Conservation (phyloP, 257 asterid genomes). For the Nicotiana tabacum region DNA sequence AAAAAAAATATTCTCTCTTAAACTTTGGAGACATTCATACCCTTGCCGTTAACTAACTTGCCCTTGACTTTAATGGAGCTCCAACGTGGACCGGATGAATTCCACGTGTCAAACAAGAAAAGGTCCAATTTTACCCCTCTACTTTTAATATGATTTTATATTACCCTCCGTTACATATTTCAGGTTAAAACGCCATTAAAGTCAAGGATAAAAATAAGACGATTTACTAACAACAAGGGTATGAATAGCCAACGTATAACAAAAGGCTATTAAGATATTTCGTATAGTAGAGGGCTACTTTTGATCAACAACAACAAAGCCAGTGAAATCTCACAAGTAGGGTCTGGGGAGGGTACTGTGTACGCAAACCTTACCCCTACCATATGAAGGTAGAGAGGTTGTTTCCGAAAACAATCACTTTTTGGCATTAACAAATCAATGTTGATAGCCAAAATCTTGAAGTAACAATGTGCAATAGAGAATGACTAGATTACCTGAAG, state of each 20-base stretch:
- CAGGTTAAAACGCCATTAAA: background rate
- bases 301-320: too few relatives aligned
- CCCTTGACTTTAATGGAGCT: background rate
- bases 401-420: too few relatives aligned
- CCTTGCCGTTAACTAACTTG: background rate
- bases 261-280: too few relatives aligned
- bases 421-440: background rate
- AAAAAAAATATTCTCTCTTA: too few relatives aligned
- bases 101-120: background rate
- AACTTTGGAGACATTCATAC: background rate
- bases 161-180: background rate
- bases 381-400: too few relatives aligned
- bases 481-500: constrained; percentile 48
- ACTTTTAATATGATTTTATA: background rate
- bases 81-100: background rate
- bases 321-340: too few relatives aligned
- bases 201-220: background rate
- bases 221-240: background rate
- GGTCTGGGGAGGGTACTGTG: too few relatives aligned
- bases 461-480: background rate
- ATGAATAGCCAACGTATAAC: background rate
- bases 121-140: background rate
- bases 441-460: background rate
- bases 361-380: too few relatives aligned
- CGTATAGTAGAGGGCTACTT: background rate